A percentile compares a stretch with the other conserved stretches of the same genome.
These are phyloP conservation scores for Annulohypoxylon moriforme DNA, from an alignment of 495 filamentous ascomycete genomes.

Conservation along the genomic window DNA sequence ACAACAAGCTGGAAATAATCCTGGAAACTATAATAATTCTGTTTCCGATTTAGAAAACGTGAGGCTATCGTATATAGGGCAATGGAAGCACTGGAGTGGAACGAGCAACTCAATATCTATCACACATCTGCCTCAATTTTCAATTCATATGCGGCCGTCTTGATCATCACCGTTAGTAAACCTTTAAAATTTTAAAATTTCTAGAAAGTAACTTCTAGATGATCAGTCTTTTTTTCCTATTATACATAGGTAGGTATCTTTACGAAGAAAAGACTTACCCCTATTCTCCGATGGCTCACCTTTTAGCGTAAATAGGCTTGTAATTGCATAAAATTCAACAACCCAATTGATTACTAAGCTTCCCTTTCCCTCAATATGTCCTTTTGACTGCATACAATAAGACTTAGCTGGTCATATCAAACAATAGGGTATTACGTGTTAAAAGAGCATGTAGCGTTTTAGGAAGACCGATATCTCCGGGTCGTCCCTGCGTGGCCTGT, in stretches of 20 bases:
- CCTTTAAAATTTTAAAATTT: not conserved
- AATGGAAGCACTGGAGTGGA: not conserved
- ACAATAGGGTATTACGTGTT: not conserved
- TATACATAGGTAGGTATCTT: not conserved
- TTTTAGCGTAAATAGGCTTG: slow-evolving; percentile 1
- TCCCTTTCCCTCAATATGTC: not conserved
- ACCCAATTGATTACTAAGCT: not conserved
- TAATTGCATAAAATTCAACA: not conserved
- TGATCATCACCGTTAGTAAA: not conserved
- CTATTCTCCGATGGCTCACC: slow-evolving; percentile 5
- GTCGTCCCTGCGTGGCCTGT: slow-evolving; percentile 6
- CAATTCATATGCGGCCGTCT: not conserved
- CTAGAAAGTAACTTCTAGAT: not conserved
- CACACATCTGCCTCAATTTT: not conserved
- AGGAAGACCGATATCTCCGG: slow-evolving; percentile 40
- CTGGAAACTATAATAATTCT: not conserved
- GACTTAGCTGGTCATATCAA: too few species aligned
- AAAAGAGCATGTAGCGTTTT: not conserved
- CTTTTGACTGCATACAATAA: not conserved
- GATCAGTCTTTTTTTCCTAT: not conserved
- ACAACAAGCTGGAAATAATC: too few species aligned
- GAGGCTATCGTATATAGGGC: not conserved
- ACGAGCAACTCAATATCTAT: too few species aligned
- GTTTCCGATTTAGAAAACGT: not conserved
- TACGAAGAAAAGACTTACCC: not conserved